Evolutionary conservation across 192 early-diverging fungal genomes (phyloP), one percentile per base, ranked within the genome.

Genomic region (Coemansia sp.): DNA sequence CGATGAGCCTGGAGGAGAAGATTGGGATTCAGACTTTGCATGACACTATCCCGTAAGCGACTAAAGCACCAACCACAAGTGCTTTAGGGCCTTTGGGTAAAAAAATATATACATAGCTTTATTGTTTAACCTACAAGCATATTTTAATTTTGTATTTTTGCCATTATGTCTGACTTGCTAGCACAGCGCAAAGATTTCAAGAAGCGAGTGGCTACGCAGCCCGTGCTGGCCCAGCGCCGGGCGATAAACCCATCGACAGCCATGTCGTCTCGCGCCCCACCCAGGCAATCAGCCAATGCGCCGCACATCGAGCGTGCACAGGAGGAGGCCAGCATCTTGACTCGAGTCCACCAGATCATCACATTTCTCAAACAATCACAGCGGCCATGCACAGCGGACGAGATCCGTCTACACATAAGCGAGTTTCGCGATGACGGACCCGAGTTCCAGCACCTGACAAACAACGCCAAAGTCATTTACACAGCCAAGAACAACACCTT

Each of bases 391-490:
- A 77, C 89, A 1, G 68, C 78, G 2, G 84, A 87, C 8, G 87
- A 88, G 55, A 81, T 92, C 58, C 73, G 76, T n/a, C 66, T 83
- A 14, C 82, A 86, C 45, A 81, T 86, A 32, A 75, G 86, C 21
- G 86, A 92, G 63, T 85, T 92, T 62, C 62, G 67, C 51, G 78
- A 79, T 5, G 85, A 87, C 19, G 73, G 76, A 8, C 73, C 82
- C 8, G 82, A 90, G 50, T 89, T 84, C 72, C 67, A 87, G 6
- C 81, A 87, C 21, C 68, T 92, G 32, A 80, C 77, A 11, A 70
- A 77, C 37, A 93, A 90, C 67, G 84, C 87, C 38, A 92, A 92
- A 50, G 87, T 94, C 23, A 73, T 75, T 0, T 93, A 85, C 74
- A 86, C 89, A 63, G 36, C 76, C 1, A 31, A 74, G 2, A 80